Percentiles rank a stretch among this genome's conserved stretches.
These are phyloP conservation scores for Wallacemonas sp. DNA, from an alignment of 208 protist genomes.

Conservation along the genomic window DNA sequence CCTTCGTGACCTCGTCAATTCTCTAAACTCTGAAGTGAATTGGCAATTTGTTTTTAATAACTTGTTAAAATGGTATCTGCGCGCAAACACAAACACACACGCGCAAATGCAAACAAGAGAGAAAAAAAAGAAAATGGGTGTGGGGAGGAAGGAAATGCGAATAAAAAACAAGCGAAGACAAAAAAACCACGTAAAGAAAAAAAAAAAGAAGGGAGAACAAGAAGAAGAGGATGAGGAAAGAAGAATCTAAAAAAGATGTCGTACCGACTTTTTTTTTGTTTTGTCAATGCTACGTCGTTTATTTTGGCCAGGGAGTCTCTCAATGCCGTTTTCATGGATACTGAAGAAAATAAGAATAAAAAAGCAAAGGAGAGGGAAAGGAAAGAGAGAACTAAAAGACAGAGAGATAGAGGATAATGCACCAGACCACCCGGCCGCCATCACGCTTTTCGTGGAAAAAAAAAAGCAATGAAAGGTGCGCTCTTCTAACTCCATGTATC, in stretches of 20 bases:
- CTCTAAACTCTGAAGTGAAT: no score
- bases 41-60: neutral
- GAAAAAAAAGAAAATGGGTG: neutral
- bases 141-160: conserved; percentile 10
- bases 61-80: no score
- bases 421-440: no score
- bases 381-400: neutral
- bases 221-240: neutral
- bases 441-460: no score
- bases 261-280: neutral
- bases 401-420: neutral
- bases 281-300: no score
- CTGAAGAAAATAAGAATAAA: neutral
- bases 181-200: neutral
- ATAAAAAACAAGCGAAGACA: conserved; percentile 16
- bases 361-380: neutral
- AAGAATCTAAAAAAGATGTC: neutral
- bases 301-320: neutral
- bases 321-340: no score
- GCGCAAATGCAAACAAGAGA: neutral
- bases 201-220: neutral
- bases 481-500: no score
- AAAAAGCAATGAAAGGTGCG: no score
- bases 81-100: no score
- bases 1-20: no score